A percentile compares a stretch with the other conserved stretches of the same genome.
phyloP scores from a whole-genome alignment of 345 rosid species.

The Toxicodendron radicans region DNA sequence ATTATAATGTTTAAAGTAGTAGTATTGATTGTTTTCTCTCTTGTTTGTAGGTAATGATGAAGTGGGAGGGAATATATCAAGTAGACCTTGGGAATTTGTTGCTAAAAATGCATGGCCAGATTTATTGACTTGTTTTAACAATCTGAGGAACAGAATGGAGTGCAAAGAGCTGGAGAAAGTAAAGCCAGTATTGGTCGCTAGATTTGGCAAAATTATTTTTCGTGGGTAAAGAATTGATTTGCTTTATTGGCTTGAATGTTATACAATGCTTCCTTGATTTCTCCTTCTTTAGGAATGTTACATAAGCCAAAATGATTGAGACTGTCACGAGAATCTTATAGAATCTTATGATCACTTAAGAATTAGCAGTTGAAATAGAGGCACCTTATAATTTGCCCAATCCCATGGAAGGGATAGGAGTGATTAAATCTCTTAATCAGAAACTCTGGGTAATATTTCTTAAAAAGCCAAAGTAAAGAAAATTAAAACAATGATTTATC shows the following conservation, averaged over 20 bases:
- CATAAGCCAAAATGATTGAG: not conserved
- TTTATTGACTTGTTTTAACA: constrained; percentile 20
- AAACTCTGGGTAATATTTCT: not conserved
- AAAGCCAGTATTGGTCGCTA: constrained; percentile 30
- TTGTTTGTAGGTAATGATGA: constrained; percentile 4
- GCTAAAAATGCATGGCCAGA: constrained; percentile 27
- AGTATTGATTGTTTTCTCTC: not conserved
- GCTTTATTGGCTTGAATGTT: not conserved
- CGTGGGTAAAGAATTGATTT: constrained; percentile 11
- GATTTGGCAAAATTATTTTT: constrained; percentile 32
- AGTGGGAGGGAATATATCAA: not conserved
- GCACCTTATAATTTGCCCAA: too few relatives aligned
- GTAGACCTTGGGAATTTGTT: constrained; percentile 20
- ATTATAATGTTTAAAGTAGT: not conserved
- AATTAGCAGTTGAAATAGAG: not conserved
- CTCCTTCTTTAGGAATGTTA: not conserved
- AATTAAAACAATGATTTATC: not conserved
- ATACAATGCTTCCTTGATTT: not conserved
- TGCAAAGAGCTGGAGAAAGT: not conserved
- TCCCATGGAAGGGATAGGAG: not conserved
- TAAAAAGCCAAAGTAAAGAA: not conserved
- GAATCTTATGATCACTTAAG: not conserved
- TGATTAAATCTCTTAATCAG: not conserved
- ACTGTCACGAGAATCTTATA: not conserved
- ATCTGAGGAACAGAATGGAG: constrained; percentile 17